Conservation (phyloP, 257 asterid genomes). For the Vinca minor region DNA sequence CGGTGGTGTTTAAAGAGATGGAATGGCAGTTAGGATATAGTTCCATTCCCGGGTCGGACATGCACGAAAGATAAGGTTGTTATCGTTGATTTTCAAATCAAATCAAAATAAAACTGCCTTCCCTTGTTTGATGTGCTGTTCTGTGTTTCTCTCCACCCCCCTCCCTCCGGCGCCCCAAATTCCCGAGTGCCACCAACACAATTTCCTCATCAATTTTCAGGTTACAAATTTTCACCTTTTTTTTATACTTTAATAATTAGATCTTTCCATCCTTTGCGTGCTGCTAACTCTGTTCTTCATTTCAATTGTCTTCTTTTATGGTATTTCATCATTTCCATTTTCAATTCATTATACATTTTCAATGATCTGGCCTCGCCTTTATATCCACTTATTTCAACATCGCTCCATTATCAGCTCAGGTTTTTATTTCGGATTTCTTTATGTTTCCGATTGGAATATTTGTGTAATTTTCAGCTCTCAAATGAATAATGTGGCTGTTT, state of each 20-base stretch:
- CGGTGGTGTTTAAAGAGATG: too few relatives aligned
- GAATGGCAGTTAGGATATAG: neutral
- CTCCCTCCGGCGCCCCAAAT: neutral
- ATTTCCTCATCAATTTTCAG: conserved; percentile 9
- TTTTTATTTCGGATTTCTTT: neutral
- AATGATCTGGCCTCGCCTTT: neutral
- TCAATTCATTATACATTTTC: neutral
- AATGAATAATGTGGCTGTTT: neutral
- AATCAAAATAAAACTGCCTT: neutral
- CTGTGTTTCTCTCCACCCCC: neutral
- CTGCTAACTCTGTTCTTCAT: neutral
- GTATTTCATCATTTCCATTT: neutral
- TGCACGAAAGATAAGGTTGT: conserved; percentile 2
- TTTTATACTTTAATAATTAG: neutral
- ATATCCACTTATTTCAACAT: neutral
- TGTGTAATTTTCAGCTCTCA: neutral
- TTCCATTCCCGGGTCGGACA: conserved; percentile 3
- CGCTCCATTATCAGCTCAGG: neutral
- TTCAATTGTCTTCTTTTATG: neutral
- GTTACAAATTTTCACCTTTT: neutral
- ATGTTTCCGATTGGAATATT: neutral
- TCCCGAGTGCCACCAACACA: conserved; percentile 4
- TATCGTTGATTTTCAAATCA: neutral
- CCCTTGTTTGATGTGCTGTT: neutral
- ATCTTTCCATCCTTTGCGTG: neutral